These are phyloP conservation scores for Capillidium heterosporum DNA, from an alignment of 371 early-diverging fungal species.

Conservation along the genomic window DNA sequence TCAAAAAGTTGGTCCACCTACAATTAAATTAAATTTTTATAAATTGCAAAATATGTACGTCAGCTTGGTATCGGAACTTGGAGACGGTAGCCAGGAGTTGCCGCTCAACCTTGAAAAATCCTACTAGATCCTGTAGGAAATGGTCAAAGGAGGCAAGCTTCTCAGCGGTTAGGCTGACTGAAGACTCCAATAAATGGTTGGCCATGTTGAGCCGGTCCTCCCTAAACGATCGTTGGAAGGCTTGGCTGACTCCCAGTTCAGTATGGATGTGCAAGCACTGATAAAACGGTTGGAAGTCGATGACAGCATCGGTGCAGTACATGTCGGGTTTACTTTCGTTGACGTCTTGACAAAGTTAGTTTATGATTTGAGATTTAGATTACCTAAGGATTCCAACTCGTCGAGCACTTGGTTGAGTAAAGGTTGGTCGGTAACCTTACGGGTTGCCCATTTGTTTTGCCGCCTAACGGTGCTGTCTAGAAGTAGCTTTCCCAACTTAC, in stretches of 20 bases:
- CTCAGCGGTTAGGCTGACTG: neutral
- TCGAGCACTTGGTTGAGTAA: constrained; percentile 43
- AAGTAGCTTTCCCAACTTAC: constrained; percentile 52
- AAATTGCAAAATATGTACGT: neutral
- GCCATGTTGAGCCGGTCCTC: constrained; percentile 4
- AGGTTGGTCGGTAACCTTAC: neutral
- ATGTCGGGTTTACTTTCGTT: no score
- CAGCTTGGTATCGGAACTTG: neutral
- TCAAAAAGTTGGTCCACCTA: constrained; percentile 1
- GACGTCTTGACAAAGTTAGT: no score
- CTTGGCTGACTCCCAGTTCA: constrained; percentile 33
- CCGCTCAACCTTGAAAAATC: constrained; percentile 2
- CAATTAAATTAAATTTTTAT: neutral
- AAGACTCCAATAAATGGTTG: neutral
- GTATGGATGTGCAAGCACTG: constrained; percentile 90
- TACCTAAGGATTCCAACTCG: constrained; percentile 20
- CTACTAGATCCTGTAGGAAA: neutral
- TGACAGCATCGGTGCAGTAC: constrained; percentile 12
- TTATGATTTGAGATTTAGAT: no score
- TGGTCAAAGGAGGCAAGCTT: neutral
- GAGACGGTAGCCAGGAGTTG: neutral
- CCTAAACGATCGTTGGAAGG: neutral
- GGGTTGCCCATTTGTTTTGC: neutral
- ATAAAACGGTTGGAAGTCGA: constrained; percentile 88
- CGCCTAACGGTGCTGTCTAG: neutral